Evolutionary conservation across 495 filamentous ascomycete genomes (phyloP), one percentile per base, ranked within the genome.

Genomic region (Penicillium canescens): DNA sequence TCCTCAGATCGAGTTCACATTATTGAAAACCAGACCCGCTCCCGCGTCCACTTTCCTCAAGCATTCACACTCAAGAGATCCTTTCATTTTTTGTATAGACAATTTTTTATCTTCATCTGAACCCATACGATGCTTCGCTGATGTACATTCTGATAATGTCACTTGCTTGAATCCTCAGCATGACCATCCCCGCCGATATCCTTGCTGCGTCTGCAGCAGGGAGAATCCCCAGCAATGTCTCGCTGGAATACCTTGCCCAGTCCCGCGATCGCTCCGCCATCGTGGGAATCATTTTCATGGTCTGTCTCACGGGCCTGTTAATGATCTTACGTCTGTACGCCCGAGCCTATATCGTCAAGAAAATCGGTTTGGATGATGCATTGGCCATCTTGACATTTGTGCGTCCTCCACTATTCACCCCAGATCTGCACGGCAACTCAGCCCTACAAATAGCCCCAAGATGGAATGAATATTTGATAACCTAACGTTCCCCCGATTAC

Each of bases 281-380:
- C 44, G 65, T 63, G 42, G 73, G 67, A 38, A 75, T 78, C 41
- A 42, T 76, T 34, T 71, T 74, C 56, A 54, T 76, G 46, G 54
- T 66, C 47, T 61, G 66, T 35, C 56, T 77, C 31, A 67, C 72
- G 1, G 52, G 51, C 2, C 3, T 69, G 6, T 12, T 75, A 23
- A 60, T 75, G 50, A 41, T 60, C 20, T 14, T 67, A 16, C 62
- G 74, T 33, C 55, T 69, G 8, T 69, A 71, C 49, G 75, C 74
- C 6, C 58, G 74, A 35, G 21, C 51, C 4, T 68, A 67, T 36
- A 46, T 74, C 11, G 60, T 73, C 9, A 70, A 69, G 47, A 69
- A 61, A 7, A 42, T 68, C 26, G 67, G 71, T 16, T 26, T 63
- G 7, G 73, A 76, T 28, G 73, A 76, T 60, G 60, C 54, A 37